These are phyloP conservation scores for Apocynum venetum DNA, from an alignment of 257 asterid genomes.

Conservation along the genomic window DNA sequence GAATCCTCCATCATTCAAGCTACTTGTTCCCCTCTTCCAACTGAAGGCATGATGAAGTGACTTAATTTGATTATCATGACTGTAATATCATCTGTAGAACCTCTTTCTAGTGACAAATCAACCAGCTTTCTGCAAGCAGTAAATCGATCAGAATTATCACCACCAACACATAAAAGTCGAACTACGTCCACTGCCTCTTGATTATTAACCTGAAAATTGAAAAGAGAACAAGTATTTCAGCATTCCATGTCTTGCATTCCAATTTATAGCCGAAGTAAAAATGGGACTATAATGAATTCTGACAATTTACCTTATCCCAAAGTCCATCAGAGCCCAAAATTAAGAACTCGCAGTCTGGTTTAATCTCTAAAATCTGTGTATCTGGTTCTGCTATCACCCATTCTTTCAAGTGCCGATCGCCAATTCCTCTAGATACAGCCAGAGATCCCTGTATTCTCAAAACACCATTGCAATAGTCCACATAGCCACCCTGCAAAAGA, in stretches of 20 bases:
- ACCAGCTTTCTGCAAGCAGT: slow-evolving; percentile 71
- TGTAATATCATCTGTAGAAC: slow-evolving; percentile 64
- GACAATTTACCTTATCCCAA: slow-evolving; percentile 62
- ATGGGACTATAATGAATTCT: not conserved
- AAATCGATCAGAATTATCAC: slow-evolving; percentile 32
- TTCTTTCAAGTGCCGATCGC: slow-evolving; percentile 61
- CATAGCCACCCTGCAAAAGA: slow-evolving; percentile 66
- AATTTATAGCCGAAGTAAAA: no score
- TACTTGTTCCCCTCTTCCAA: not conserved
- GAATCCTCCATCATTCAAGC: not conserved
- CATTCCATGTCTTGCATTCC: not conserved
- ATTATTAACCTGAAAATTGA: slow-evolving; percentile 53
- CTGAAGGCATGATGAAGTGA: slow-evolving; percentile 33
- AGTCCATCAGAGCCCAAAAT: slow-evolving; percentile 87
- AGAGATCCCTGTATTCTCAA: slow-evolving; percentile 90
- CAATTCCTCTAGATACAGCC: slow-evolving; percentile 78
- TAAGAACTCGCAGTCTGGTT: slow-evolving; percentile 61
- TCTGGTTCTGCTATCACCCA: slow-evolving; percentile 83
- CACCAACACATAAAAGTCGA: slow-evolving; percentile 37
- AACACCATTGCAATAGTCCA: slow-evolving; percentile 69
- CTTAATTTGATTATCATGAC: slow-evolving; percentile 56
- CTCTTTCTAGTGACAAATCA: slow-evolving; percentile 58
- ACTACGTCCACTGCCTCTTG: slow-evolving; percentile 77
- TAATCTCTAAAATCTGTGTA: slow-evolving; percentile 40
- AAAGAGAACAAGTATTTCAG: slow-evolving; percentile 11